phyloP scores from a whole-genome alignment of 202 grass and related monocot species.

The Bolboschoenoplectus hybrid region DNA sequence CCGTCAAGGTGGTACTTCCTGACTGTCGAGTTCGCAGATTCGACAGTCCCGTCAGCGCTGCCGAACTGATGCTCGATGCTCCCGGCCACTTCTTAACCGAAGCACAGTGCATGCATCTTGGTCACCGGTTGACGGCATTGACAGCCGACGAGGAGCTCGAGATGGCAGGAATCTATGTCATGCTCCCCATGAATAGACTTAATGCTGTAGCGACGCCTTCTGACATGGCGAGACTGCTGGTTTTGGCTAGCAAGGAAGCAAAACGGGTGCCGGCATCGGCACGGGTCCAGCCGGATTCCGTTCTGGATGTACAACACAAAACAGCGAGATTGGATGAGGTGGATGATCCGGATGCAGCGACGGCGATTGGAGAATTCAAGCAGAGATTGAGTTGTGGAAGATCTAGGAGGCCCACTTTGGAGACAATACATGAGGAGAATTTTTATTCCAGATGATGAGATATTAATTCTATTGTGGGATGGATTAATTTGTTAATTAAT shows the following conservation, averaged over 20 bases:
- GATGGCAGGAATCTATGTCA: constrained; percentile 57
- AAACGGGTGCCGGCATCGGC: constrained; percentile 45
- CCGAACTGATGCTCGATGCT: constrained; percentile 82
- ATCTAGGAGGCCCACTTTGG: constrained; percentile 65
- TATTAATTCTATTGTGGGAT: neutral
- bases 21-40: constrained; percentile 53
- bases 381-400: constrained; percentile 62
- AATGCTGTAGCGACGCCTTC: constrained; percentile 45
- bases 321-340: constrained; percentile 51
- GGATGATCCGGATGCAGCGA: constrained; percentile 43
- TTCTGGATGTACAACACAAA: neutral
- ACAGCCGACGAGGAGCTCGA: constrained; percentile 81
- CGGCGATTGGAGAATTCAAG: constrained; percentile 57
- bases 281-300: constrained; percentile 47
- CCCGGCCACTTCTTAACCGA: constrained; percentile 77
- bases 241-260: constrained; percentile 49
- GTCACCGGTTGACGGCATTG: constrained; percentile 56
- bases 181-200: constrained; percentile 74
- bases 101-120: constrained; percentile 45
- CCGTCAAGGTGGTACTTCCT: constrained; percentile 64
- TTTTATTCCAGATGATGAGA: constrained; percentile 34
- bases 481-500: constrained; percentile 15
- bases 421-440: constrained; percentile 82
- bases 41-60: constrained; percentile 49
- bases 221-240: constrained; percentile 52